A percentile compares a stretch with the other conserved stretches of the same genome.
phyloP scores from a whole-genome alignment of 2,329 filamentous ascomycete species.

The Aureobasidium sp. region DNA sequence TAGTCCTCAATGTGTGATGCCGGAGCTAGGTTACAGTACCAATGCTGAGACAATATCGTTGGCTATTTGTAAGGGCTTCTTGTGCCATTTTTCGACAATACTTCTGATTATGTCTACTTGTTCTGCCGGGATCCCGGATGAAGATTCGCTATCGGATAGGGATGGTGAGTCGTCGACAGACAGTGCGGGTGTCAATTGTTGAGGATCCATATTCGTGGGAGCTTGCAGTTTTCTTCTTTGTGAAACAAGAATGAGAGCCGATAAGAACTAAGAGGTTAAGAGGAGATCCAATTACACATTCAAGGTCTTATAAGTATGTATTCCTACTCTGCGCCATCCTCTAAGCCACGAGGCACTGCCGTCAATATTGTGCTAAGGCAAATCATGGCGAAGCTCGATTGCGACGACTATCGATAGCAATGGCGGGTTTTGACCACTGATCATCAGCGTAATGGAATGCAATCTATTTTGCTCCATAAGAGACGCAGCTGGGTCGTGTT shows the following conservation, averaged over 20 bases:
- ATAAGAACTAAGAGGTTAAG: background rate
- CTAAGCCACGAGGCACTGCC: conserved; percentile 6
- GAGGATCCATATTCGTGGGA: background rate
- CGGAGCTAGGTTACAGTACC: background rate
- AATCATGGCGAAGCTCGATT: background rate
- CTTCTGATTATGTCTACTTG: conserved; percentile 13
- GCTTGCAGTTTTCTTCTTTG: background rate
- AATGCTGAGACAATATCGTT: conserved; percentile 14
- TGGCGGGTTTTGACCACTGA: background rate
- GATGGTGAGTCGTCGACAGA: background rate
- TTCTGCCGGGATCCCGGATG: conserved; percentile 1
- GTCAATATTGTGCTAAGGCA: background rate
- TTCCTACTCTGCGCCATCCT: background rate
- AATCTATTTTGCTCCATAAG: conserved; percentile 8
- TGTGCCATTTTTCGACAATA: conserved; percentile 16
- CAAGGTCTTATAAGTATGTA: background rate
- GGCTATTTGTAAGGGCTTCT: conserved; percentile 14
- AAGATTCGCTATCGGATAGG: background rate
- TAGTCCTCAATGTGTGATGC: background rate
- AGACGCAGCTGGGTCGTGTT: background rate
- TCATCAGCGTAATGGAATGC: background rate
- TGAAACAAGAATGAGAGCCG: background rate
- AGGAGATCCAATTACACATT: background rate
- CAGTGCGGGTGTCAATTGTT: background rate
- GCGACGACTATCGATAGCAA: background rate